phyloP scores from a whole-genome alignment of 116 monocot genomes.

The Thalassia testudinum region DNA sequence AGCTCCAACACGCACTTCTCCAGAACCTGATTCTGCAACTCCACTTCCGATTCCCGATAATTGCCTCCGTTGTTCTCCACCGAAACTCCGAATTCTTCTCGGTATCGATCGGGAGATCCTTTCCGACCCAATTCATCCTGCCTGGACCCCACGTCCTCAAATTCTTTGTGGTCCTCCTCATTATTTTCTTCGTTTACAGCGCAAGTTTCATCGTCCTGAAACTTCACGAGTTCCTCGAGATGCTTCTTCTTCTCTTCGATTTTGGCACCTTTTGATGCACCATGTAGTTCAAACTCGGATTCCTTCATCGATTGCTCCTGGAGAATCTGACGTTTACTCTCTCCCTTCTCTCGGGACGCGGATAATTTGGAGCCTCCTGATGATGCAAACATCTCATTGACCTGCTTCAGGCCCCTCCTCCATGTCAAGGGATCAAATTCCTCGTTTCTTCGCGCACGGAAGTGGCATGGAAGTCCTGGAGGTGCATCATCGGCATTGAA shows the following conservation, averaged over 20 bases:
- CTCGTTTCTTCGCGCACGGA: slow-evolving; percentile 9
- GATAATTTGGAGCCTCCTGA: not conserved
- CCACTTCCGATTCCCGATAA: slow-evolving; percentile 15
- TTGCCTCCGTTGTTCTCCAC: slow-evolving; percentile 11
- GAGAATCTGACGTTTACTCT: slow-evolving; percentile 21
- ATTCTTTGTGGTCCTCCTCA: not conserved
- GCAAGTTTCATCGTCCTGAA: not conserved
- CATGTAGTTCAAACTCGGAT: slow-evolving; percentile 4
- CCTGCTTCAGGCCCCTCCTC: slow-evolving; percentile 20
- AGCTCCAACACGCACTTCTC: slow-evolving; percentile 5
- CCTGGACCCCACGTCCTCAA: slow-evolving; percentile 8
- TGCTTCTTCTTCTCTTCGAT: not conserved
- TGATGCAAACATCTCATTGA: slow-evolving; percentile 17
- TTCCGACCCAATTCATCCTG: slow-evolving; percentile 18
- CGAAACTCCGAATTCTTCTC: slow-evolving; percentile 21
- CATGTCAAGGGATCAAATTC: slow-evolving; percentile 10
- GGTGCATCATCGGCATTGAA: slow-evolving; percentile 24
- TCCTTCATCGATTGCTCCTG: not conserved
- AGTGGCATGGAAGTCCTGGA: slow-evolving; percentile 7
- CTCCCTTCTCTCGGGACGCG: not conserved
- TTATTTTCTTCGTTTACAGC: not conserved
- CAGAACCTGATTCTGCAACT: slow-evolving; percentile 9
- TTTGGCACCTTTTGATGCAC: not conserved
- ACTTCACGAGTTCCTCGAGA: not conserved
- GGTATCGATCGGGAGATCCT: slow-evolving; percentile 20